Evolutionary conservation across 495 filamentous ascomycete genomes (phyloP).

Genomic region (Tuber aestivum): DNA sequence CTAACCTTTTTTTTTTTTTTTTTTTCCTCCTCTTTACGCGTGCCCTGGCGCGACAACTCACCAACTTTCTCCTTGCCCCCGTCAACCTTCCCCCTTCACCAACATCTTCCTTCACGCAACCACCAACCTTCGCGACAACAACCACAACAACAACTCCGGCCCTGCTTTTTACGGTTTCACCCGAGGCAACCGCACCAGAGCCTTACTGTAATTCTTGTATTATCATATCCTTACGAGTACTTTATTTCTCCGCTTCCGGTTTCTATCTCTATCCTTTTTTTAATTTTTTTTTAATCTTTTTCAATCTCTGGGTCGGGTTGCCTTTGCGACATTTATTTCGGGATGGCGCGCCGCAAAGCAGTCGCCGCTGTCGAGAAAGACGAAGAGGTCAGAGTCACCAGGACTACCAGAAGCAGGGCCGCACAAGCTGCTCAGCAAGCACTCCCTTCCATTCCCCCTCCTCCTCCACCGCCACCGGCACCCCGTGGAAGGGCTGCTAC

Average conservation of each 20-base stretch:
- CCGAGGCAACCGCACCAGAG: neutral
- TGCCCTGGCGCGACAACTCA: neutral
- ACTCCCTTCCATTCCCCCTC: neutral
- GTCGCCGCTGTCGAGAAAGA: neutral
- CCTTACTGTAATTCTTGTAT: neutral
- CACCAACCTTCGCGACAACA: neutral
- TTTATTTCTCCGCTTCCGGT: neutral
- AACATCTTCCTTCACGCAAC: neutral
- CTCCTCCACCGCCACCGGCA: neutral
- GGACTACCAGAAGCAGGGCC: neutral
- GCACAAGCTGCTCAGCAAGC: neutral
- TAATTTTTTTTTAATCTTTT: neutral
- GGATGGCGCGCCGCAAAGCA: neutral
- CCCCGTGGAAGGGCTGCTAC: neutral
- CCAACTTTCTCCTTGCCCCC: neutral
- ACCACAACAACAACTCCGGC: neutral
- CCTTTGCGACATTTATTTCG: neutral
- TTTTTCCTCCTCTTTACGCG: neutral
- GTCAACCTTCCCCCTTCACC: neutral
- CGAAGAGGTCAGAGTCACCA: neutral
- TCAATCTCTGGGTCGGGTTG: neutral
- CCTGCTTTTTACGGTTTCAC: neutral
- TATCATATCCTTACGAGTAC: neutral
- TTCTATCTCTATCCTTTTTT: no score
- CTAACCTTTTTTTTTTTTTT: neutral